Conservation (phyloP, 257 asterid genomes). For the Euphrasia confusa region DNA sequence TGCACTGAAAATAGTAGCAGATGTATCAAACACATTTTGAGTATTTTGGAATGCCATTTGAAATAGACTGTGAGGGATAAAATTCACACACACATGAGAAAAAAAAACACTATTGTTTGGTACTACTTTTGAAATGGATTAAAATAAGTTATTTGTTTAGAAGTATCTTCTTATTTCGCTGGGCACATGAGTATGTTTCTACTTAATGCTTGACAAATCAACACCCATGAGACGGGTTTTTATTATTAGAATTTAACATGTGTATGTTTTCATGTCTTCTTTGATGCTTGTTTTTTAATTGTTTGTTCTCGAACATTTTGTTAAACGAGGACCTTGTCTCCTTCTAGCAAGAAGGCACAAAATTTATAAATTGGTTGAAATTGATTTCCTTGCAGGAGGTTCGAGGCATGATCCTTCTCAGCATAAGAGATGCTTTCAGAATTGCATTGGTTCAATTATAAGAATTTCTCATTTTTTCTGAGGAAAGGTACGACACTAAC, state of each 20-base stretch:
- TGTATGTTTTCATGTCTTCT: not conserved
- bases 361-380: slow-evolving; percentile 19
- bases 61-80: too few relatives aligned
- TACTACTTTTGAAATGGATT: too few relatives aligned
- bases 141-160: too few relatives aligned
- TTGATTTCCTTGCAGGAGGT: slow-evolving; percentile 43
- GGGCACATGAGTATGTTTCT: too few relatives aligned
- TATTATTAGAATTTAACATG: slow-evolving; percentile 1
- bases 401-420: slow-evolving; percentile 31
- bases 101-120: too few relatives aligned
- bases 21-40: slow-evolving; percentile 29
- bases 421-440: slow-evolving; percentile 38
- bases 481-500: slow-evolving; percentile 43
- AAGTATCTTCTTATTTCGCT: too few relatives aligned
- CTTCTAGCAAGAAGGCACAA: slow-evolving; percentile 18
- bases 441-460: slow-evolving; percentile 68
- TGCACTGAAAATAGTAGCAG: slow-evolving; percentile 54
- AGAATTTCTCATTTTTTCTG: slow-evolving; percentile 42
- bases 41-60: too few relatives aligned
- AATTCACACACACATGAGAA: too few relatives aligned
- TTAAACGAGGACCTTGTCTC: slow-evolving; percentile 20
- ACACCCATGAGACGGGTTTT: too few relatives aligned
- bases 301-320: slow-evolving; percentile 15
- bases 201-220: too few relatives aligned
- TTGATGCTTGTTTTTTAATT: slow-evolving; percentile 15